phyloP scores from a whole-genome alignment of 257 asterid species.

The Ehretia macrophylla region DNA sequence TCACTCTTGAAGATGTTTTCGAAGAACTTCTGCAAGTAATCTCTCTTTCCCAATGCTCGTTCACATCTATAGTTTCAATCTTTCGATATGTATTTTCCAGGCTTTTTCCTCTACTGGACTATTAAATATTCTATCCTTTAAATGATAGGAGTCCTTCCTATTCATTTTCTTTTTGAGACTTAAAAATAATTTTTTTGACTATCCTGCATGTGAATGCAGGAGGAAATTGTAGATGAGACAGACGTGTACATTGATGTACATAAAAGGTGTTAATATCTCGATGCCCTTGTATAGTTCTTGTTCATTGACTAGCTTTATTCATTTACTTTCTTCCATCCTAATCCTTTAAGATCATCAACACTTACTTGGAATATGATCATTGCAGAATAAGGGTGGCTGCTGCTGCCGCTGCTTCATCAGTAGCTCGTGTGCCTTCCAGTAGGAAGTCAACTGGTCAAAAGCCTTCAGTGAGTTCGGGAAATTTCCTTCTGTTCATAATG shows the following conservation, averaged over 20 bases:
- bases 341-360: constrained; percentile 1
- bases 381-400: constrained; percentile 95
- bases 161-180: neutral
- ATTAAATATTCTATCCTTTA: neutral
- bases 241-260: constrained; percentile 91
- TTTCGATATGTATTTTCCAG: neutral
- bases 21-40: constrained; percentile 96
- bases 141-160: neutral
- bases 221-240: constrained; percentile 97
- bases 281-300: neutral
- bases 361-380: constrained; percentile 12
- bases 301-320: neutral
- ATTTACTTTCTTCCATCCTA: neutral
- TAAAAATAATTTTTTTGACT: neutral
- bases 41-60: constrained; percentile 6
- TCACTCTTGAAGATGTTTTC: constrained; percentile 94
- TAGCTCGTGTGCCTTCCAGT: constrained; percentile 75
- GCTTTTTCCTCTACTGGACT: neutral
- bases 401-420: constrained; percentile 89
- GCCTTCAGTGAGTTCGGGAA: constrained; percentile 32
- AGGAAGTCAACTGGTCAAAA: constrained; percentile 40
- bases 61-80: neutral
- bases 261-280: constrained; percentile 51
- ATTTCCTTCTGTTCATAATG: neutral
- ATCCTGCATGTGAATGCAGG: constrained; percentile 43